Evolutionary conservation across 2,329 filamentous ascomycete species (phyloP), one percentile per base, ranked within the genome.

Genomic region (Pseudopyrenochaeta lycopersici): DNA sequence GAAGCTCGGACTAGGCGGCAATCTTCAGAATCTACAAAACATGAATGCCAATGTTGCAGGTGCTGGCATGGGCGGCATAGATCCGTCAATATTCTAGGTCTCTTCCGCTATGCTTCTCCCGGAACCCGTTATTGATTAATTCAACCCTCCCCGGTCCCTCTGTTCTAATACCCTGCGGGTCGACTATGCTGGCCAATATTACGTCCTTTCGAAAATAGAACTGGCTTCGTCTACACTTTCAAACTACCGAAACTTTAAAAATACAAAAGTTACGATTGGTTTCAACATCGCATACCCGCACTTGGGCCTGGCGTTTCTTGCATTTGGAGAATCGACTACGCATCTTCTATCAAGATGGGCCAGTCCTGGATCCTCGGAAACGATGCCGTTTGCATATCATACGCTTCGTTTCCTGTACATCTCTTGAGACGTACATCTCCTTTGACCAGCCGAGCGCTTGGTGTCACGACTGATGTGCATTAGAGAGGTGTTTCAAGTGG

Each of bases 41-140:
- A 49, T 72, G 40, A 71, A 69, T 29, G 79, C 78, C 55, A 82
- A 82, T 52, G 79, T 82, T 54, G 82, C 81, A 20, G 80, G 79
- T 39, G 79, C 79, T 52, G 84, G 84, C 47, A 77, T 87, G 56
- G 79, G 82, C 35, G 84, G 84, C 50, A 84, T 86, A 66, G 82
- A 82, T 55, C 81, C 84, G 55, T 80, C 82, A 53, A 81, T 82
- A 76, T 76, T 74, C 50, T 76, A 66, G 40, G 47, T n/a, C 47
- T 50, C 47, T 49, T 43, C 48, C 32, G 35, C 40, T 59, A 30
- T 23, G 31, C 50, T 58, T 52, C 40, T 54, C 30, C 15, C n/a
- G n/a, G 43, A 30, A 39, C 15, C 40, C 20, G 47, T 27, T 49
- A 23, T 45, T 20, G 41, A 41, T 44, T 42, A 39, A 41, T 56